A percentile compares a stretch with the other conserved stretches of the same genome.
Evolutionary conservation across 495 filamentous ascomycete genomes (phyloP).

Genomic region (Daldinia childiae): DNA sequence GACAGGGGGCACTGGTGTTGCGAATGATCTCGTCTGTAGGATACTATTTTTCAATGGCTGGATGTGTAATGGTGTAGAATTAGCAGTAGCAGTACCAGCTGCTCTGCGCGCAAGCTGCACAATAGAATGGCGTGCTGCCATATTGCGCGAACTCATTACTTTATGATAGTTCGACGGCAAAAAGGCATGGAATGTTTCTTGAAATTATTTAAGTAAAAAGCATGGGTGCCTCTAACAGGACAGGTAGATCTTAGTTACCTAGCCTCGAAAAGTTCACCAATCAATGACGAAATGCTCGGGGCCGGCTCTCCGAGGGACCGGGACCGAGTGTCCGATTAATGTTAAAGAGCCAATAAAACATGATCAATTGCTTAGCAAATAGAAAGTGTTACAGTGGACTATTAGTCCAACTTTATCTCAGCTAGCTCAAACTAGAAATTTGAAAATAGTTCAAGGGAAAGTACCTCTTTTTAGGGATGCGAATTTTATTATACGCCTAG

Average conservation of each 20-base stretch:
- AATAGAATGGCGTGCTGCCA: constrained; percentile 60
- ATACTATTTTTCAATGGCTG: constrained; percentile 35
- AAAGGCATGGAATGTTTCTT: neutral
- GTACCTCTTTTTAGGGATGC: too few species aligned
- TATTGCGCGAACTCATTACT: constrained; percentile 22
- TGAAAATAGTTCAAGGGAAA: too few species aligned
- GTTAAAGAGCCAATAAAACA: constrained; percentile 31
- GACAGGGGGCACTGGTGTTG: constrained; percentile 76
- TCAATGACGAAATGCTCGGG: constrained; percentile 17
- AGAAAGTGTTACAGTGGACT: too few species aligned
- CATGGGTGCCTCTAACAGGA: neutral
- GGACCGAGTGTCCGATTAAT: constrained; percentile 14
- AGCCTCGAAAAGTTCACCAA: constrained; percentile 12
- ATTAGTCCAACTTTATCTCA: too few species aligned
- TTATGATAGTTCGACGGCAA: neutral
- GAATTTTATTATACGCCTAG: too few species aligned
- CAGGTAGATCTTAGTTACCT: neutral
- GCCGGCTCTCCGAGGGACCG: constrained; percentile 15
- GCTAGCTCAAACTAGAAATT: too few species aligned
- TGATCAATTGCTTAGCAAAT: constrained; percentile 40
- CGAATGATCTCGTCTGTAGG: constrained; percentile 62
- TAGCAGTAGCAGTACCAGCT: constrained; percentile 45
- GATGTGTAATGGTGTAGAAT: constrained; percentile 40
- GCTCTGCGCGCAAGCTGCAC: constrained; percentile 55
- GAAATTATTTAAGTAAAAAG: neutral